Evolutionary conservation across 257 asterid species (phyloP), one percentile per base, ranked within the genome.

Genomic region (Fraxinus americana): DNA sequence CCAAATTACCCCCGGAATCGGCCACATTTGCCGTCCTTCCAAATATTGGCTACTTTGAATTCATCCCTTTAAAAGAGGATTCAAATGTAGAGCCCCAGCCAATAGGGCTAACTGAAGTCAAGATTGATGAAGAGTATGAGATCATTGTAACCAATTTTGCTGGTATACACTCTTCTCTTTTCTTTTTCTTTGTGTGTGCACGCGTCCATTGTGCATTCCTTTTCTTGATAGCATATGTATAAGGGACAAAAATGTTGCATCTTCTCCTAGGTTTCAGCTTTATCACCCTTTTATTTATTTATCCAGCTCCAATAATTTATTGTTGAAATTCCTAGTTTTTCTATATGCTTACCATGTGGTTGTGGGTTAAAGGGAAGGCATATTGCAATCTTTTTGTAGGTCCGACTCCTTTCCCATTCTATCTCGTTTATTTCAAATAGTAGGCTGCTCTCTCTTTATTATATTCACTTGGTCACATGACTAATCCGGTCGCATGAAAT

Each of bases 21-120:
- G 95, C 81, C 23, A 88, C 94, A 43, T 96, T 83, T 78, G 92
- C 96, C 0, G 97, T 96, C 70, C 94, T 92, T 75, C 99, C 99
- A 0, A 86, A 93, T 82, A 90, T 90, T 9, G 97, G 96, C 35
- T 96, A 87, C 70, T 96, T 93, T 59, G 98, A 96, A 75, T 96
- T 96, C 68, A 87, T 96, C 78, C 98, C 97, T 41, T 80, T 94
- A 73, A 83, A 76, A 30, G 87, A 78, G 61, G 82, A 66, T 14
- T 17, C 27, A 5, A 71, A 72, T 78, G 77, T 43, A 9, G 89
- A 90, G 77, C 73, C 86, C 11, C 52, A 78, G 65, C 90, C 98
- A 0, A 84, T 96, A 17, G 94, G 92, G 45, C 87, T 96, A 2
- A 88, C 94, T 36, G 96, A 92, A 61, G 97, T 95, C 39, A 81